These are phyloP conservation scores for Entophlyctis luteolus DNA, from an alignment of 192 early-diverging fungal genomes.

Conservation along the genomic window DNA sequence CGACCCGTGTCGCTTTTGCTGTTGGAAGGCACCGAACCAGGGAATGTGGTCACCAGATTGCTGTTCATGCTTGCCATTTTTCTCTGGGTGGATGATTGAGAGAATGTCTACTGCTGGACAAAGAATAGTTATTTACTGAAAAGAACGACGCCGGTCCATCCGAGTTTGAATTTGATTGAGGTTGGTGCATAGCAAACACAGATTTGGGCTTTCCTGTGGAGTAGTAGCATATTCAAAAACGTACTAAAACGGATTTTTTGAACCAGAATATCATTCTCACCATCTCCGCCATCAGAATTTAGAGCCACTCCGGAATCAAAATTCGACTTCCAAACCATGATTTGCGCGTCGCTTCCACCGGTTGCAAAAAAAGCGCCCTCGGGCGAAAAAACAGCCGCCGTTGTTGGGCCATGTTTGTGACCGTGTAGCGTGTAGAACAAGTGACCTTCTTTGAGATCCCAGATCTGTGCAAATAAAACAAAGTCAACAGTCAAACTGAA, in stretches of 20 bases:
- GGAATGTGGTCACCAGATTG: conserved; percentile 5
- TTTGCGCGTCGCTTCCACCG: conserved; percentile 52
- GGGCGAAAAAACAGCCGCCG: conserved; percentile 52
- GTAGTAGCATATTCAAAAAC: background rate
- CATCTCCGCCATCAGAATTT: conserved; percentile 1
- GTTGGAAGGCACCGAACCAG: background rate
- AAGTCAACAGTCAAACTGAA: background rate
- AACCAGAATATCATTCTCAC: background rate
- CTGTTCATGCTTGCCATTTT: conserved; percentile 14
- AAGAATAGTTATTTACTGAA: background rate
- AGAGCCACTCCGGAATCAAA: conserved; percentile 34
- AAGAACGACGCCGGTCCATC: background rate
- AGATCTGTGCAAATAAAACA: conserved; percentile 44
- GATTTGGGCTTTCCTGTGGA: background rate
- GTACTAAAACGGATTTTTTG: conserved; percentile 7
- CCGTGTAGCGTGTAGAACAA: conserved; percentile 62
- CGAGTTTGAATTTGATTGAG: background rate
- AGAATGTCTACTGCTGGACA: background rate
- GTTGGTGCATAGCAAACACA: background rate
- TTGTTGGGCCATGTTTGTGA: conserved; percentile 55
- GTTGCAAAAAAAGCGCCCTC: conserved; percentile 57
- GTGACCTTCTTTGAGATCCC: conserved; percentile 62
- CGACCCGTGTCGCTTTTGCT: background rate
- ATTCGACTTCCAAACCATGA: conserved; percentile 62
- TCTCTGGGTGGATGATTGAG: background rate